phyloP scores from a whole-genome alignment of 495 filamentous ascomycete species.

The Aeminium ludgeri region DNA sequence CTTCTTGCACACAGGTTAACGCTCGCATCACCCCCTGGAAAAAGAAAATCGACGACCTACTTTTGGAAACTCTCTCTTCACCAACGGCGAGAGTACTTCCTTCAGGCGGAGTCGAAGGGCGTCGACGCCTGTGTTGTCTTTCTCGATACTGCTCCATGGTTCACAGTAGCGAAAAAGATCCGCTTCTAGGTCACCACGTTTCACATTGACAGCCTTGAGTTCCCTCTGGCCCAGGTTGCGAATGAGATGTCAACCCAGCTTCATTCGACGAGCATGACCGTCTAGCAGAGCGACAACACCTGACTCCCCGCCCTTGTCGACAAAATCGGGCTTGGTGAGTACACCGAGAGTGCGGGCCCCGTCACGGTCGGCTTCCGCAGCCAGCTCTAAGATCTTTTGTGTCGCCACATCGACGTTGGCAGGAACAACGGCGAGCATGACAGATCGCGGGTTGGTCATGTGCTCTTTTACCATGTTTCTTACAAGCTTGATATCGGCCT shows the following conservation, averaged over 20 bases:
- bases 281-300: constrained; percentile 31
- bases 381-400: constrained; percentile 42
- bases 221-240: constrained; percentile 37
- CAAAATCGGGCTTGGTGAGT: constrained; percentile 44
- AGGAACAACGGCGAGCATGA: constrained; percentile 37
- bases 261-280: constrained; percentile 27
- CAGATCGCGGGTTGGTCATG: constrained; percentile 34
- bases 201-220: constrained; percentile 7
- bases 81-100: constrained; percentile 29
- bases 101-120: constrained; percentile 31
- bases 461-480: constrained; percentile 37
- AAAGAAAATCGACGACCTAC: constrained; percentile 21
- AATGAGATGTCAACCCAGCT: constrained; percentile 41
- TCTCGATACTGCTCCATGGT: constrained; percentile 31
- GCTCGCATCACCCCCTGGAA: too few species aligned
- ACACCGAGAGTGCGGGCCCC: constrained; percentile 41
- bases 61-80: constrained; percentile 35
- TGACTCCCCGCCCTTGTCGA: constrained; percentile 32
- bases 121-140: constrained; percentile 33
- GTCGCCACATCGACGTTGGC: constrained; percentile 46
- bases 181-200: constrained; percentile 23
- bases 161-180: constrained; percentile 22
- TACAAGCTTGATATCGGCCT: constrained; percentile 33
- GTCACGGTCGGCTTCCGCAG: constrained; percentile 31
- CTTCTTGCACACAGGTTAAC: too few species aligned